Conservation (phyloP, 2,329 filamentous ascomycete species). For the Coniochaeta sp. region DNA sequence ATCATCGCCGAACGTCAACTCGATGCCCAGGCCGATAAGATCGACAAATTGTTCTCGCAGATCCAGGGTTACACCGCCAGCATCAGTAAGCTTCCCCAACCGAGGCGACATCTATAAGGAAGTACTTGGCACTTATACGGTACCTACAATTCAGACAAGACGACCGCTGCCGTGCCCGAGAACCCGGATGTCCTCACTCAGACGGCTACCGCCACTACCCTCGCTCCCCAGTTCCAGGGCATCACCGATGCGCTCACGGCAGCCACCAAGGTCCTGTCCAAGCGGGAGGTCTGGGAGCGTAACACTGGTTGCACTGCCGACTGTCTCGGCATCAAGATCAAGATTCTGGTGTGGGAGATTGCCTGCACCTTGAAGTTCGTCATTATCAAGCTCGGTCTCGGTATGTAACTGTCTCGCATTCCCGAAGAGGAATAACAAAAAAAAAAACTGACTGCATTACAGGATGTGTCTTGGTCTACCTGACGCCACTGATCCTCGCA, state of each 20-base stretch:
- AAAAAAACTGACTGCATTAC: slow-evolving; percentile 2
- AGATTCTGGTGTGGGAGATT: slow-evolving; percentile 18
- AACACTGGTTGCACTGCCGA: slow-evolving; percentile 8
- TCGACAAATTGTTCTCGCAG: slow-evolving; percentile 14
- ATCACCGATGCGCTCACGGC: slow-evolving; percentile 16
- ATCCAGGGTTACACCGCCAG: slow-evolving; percentile 18
- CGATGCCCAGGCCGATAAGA: slow-evolving; percentile 12
- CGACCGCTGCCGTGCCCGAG: slow-evolving; percentile 12
- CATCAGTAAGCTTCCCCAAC: slow-evolving; percentile 15
- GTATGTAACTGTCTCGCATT: slow-evolving; percentile 9
- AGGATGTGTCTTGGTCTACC: slow-evolving; percentile 12
- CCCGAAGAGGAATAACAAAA: not conserved
- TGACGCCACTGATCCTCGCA: slow-evolving; percentile 17
- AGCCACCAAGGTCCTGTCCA: slow-evolving; percentile 15
- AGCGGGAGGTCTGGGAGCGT: slow-evolving; percentile 10
- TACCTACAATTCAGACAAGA: slow-evolving; percentile 12
- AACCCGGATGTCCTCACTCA: slow-evolving; percentile 14
- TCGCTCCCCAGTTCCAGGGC: slow-evolving; percentile 17
- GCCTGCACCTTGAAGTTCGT: slow-evolving; percentile 17
- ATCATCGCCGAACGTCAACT: slow-evolving; percentile 14
- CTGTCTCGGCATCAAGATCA: slow-evolving; percentile 15
- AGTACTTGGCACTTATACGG: not conserved
- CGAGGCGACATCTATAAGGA: not conserved
- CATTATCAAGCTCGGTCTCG: slow-evolving; percentile 19
- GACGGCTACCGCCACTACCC: slow-evolving; percentile 12